These are phyloP conservation scores for Areca catechu DNA, from an alignment of 176 grass and related monocot genomes.

Conservation along the genomic window DNA sequence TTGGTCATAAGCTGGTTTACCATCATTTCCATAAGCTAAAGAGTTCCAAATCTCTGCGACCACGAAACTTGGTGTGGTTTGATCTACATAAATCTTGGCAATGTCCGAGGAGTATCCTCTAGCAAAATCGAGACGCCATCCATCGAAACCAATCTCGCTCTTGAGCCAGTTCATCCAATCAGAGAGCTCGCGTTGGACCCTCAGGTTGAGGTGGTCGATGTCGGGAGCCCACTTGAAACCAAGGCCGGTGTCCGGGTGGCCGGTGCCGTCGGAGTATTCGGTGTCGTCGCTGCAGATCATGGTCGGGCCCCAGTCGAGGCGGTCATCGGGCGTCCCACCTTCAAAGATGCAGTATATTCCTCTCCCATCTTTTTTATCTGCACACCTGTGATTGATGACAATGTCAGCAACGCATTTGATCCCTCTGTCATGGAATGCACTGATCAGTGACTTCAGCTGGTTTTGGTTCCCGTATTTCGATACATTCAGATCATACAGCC, in stretches of 20 bases:
- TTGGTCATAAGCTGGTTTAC: conserved; percentile 55
- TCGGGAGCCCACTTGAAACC: conserved; percentile 57
- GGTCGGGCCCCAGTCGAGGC: conserved; percentile 76
- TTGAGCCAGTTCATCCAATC: conserved; percentile 92
- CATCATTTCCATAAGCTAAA: conserved; percentile 43
- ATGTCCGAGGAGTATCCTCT: conserved; percentile 54
- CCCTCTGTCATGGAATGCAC: conserved; percentile 36
- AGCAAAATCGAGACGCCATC: conserved; percentile 76
- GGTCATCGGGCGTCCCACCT: conserved; percentile 49
- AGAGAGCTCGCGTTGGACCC: conserved; percentile 66
- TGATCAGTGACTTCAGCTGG: conserved; percentile 43
- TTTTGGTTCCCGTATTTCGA: conserved; percentile 63
- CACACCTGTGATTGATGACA: conserved; percentile 87
- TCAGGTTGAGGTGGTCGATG: conserved; percentile 83
- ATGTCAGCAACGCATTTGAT: conserved; percentile 64
- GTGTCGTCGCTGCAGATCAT: conserved; percentile 86
- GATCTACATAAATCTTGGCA: conserved; percentile 49
- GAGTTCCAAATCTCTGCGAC: conserved; percentile 83
- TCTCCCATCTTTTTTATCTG: conserved; percentile 56
- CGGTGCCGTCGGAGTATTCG: conserved; percentile 64
- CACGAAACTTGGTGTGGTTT: conserved; percentile 39
- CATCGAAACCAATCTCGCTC: conserved; percentile 61
- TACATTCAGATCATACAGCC: conserved; percentile 61
- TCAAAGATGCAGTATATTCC: conserved; percentile 89
- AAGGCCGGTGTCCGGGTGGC: conserved; percentile 56